Percentiles rank a stretch among this genome's conserved stretches.
Conservation (phyloP, 2,329 filamentous ascomycete genomes). For the Trichoderma citrinoviride region DNA sequence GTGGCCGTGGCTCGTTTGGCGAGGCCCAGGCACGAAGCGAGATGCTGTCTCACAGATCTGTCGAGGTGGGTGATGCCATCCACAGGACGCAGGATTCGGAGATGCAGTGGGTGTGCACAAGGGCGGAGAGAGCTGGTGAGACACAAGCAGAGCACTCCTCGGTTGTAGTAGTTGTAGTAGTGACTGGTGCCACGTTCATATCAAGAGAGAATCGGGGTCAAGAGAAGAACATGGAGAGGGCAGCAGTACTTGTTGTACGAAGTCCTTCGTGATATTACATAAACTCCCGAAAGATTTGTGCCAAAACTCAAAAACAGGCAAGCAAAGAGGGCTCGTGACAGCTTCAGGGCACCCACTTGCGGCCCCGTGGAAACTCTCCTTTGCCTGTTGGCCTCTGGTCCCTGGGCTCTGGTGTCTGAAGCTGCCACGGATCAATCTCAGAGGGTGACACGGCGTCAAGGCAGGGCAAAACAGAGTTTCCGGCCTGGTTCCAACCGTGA, state of each 20-base stretch:
- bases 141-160: background rate
- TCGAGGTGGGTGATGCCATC: slow-evolving; percentile 11
- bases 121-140: background rate
- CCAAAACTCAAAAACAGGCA: slow-evolving; percentile 17
- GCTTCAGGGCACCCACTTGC: background rate
- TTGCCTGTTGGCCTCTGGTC: background rate
- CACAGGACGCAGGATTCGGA: slow-evolving; percentile 7
- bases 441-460: background rate
- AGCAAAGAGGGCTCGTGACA: slow-evolving; percentile 7
- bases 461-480: background rate
- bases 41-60: slow-evolving; percentile 21
- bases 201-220: background rate
- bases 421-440: background rate
- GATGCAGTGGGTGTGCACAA: slow-evolving; percentile 2
- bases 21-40: slow-evolving; percentile 18
- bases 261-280: background rate
- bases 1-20: slow-evolving; percentile 16
- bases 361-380: background rate
- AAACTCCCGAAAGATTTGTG: background rate
- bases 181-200: slow-evolving; percentile 19
- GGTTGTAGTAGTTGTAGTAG: background rate
- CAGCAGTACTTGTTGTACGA: background rate
- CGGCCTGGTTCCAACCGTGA: background rate
- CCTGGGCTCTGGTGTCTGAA: background rate
- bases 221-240: background rate